Percentiles rank a stretch among this genome's conserved stretches.
phyloP scores from a whole-genome alignment of 75 land plant species.

The Azolla pinnata region DNA sequence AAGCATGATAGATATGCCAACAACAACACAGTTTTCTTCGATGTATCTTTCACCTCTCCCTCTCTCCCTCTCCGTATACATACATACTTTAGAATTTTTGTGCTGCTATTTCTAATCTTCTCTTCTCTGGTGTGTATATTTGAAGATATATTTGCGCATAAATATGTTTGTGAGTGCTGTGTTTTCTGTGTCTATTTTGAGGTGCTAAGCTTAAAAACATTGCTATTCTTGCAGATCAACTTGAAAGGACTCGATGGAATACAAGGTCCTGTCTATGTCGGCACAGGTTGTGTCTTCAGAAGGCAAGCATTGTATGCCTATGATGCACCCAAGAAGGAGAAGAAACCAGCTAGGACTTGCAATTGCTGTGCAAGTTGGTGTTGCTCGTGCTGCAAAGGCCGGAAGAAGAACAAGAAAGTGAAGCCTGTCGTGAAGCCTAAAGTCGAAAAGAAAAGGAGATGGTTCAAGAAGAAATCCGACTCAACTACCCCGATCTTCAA shows the following conservation, averaged over 20 bases:
- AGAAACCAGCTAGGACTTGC: constrained; percentile 32
- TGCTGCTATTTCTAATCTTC: too few species aligned
- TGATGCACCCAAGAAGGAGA: constrained; percentile 35
- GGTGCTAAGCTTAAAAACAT: too few species aligned
- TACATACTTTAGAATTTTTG: not conserved
- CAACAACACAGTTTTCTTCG: constrained; percentile 77
- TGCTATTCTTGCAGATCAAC: constrained; percentile 34
- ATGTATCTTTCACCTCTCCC: constrained; percentile 46
- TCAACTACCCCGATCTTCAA: constrained; percentile 29
- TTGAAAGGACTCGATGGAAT: constrained; percentile 71
- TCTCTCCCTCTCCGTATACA: not conserved
- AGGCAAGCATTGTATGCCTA: constrained; percentile 54
- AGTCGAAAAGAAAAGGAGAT: constrained; percentile 26
- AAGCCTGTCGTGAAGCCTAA: constrained; percentile 25
- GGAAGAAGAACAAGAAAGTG: constrained; percentile 29
- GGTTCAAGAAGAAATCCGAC: constrained; percentile 14
- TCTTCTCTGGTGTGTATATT: too few species aligned
- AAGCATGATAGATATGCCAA: constrained; percentile 75
- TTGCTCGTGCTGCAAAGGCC: constrained; percentile 18
- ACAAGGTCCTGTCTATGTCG: constrained; percentile 63
- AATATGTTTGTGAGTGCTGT: too few species aligned
- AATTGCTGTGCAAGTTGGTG: constrained; percentile 53
- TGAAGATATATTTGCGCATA: too few species aligned
- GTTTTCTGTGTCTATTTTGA: not conserved
- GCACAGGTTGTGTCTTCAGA: constrained; percentile 47